Conservation (phyloP, 768 basidiomycete species). For the Tulasnella sp. region DNA sequence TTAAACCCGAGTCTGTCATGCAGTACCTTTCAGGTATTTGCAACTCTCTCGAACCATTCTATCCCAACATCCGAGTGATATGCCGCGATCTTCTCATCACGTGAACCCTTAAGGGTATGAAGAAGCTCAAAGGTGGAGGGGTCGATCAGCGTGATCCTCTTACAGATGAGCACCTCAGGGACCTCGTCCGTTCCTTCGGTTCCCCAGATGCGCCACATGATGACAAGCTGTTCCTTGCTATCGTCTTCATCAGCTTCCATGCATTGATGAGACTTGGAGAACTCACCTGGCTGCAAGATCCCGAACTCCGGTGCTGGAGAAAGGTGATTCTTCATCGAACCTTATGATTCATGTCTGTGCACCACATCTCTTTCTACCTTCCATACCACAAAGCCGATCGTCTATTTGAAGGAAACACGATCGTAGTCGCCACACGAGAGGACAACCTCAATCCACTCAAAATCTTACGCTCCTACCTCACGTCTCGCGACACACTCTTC, state of each 20-base stretch:
- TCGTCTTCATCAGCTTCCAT: conserved; percentile 21
- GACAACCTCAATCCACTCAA: not conserved
- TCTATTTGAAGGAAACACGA: conserved; percentile 20
- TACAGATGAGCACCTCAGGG: not conserved
- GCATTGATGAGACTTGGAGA: conserved; percentile 27
- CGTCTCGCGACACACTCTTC: conserved; percentile 6
- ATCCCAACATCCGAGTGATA: not conserved
- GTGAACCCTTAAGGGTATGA: conserved; percentile 11
- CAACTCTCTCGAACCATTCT: conserved; percentile 10
- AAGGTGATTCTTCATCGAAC: conserved; percentile 15
- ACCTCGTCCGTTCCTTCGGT: not conserved
- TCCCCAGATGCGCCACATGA: conserved; percentile 16
- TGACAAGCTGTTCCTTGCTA: conserved; percentile 26
- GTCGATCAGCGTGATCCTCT: not conserved
- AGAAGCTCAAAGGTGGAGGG: not conserved
- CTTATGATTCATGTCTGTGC: not conserved
- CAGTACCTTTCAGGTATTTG: conserved; percentile 14
- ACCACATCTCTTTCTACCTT: conserved; percentile 14
- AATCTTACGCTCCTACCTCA: conserved; percentile 1
- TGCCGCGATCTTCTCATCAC: not conserved
- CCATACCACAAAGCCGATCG: conserved; percentile 22
- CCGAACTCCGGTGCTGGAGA: not conserved
- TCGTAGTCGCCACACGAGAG: conserved; percentile 10
- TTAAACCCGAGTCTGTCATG: conserved; percentile 8
- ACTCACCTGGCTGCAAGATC: conserved; percentile 22